Evolutionary conservation across 805 yeast genomes (phyloP), one percentile per base, ranked within the genome.

Genomic region (Huiozyma naganishii): DNA sequence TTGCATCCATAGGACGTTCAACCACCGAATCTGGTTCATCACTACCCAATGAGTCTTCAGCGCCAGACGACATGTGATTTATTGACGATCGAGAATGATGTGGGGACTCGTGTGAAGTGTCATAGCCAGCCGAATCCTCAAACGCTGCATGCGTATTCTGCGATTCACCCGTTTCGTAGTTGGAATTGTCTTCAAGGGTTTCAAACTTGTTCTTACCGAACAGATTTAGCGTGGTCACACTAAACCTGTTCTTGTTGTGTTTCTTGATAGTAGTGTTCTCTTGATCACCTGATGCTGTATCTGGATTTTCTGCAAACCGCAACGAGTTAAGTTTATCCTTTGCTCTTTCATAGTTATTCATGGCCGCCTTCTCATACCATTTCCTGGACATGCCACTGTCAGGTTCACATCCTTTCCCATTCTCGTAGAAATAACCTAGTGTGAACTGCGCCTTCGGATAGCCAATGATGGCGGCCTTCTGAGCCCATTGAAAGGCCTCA

Each of bases 401-500:
- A 29, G 68, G 65, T 23, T 72, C 77, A 58, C 95, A 82, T 1
- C 97, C 98, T 49, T 87, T 77, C 1, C 97, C 97, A 56, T 79
- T 74, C 48, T 87, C 95, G 55, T 77, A 79, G 55, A 89, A 88
- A 56, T 83, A 80, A 27, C 89, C 95, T 36, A 87, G 67, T 0
- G 94, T 83, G 59, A 75, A 79, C 71, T 87, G 95, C 1, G 95
- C 97, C 61, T 86, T 86, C 6, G 86, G 74, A 33, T 73, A 70
- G 11, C 85, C 85, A 35, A 77, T 66, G 36, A 73, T 70, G 0
- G 97, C 97, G 0, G 97, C 90, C 49, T 85, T 71, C 43, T 76
- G 67, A 1, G 97, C 97, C 97, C 97, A 92, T 54, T 86, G 92
- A 61, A 81, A 90, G 1, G 97, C 94, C 63, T 89, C 96, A 42